A percentile compares a stretch with the other conserved stretches of the same genome.
These are phyloP conservation scores for Osmanthus fragrans DNA, from an alignment of 257 asterid species.

Conservation along the genomic window DNA sequence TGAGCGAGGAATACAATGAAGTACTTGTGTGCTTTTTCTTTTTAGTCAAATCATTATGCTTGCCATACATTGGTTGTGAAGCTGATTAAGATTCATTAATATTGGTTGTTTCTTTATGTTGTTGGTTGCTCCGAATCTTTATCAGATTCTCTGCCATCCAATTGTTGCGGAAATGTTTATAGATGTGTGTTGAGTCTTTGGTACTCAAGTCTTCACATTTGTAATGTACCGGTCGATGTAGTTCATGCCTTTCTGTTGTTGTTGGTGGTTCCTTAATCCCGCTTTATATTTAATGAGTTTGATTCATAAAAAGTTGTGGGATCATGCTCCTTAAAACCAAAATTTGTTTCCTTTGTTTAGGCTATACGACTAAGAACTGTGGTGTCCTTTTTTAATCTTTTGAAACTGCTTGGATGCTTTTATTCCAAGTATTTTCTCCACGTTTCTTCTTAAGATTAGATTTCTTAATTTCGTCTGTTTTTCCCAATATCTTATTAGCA, in stretches of 20 bases:
- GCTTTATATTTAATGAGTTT: constrained; percentile 7
- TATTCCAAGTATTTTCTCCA: constrained; percentile 8
- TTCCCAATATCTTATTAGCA: constrained; percentile 3
- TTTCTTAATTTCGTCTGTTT: constrained; percentile 21
- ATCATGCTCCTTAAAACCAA: constrained; percentile 2
- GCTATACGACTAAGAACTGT: constrained; percentile 14
- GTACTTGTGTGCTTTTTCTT: background rate
- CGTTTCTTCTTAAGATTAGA: constrained; percentile 11
- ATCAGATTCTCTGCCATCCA: background rate
- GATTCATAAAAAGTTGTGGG: constrained; percentile 14
- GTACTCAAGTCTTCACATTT: background rate
- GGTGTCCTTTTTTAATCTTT: constrained; percentile 15
- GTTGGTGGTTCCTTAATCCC: background rate
- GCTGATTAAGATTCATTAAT: constrained; percentile 14
- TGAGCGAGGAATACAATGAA: constrained; percentile 12
- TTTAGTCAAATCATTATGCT: background rate
- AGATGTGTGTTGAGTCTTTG: constrained; percentile 3
- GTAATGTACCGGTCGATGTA: background rate
- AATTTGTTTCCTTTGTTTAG: constrained; percentile 15
- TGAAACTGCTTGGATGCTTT: constrained; percentile 2
- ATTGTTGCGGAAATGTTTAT: background rate
- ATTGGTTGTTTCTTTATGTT: background rate
- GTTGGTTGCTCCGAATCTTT: constrained; percentile 13
- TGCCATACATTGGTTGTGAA: background rate
- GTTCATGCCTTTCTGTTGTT: background rate